A percentile compares a stretch with the other conserved stretches of the same genome.
Conservation (phyloP, 2,329 filamentous ascomycete species). For the Colletotrichum endophyticum region DNA sequence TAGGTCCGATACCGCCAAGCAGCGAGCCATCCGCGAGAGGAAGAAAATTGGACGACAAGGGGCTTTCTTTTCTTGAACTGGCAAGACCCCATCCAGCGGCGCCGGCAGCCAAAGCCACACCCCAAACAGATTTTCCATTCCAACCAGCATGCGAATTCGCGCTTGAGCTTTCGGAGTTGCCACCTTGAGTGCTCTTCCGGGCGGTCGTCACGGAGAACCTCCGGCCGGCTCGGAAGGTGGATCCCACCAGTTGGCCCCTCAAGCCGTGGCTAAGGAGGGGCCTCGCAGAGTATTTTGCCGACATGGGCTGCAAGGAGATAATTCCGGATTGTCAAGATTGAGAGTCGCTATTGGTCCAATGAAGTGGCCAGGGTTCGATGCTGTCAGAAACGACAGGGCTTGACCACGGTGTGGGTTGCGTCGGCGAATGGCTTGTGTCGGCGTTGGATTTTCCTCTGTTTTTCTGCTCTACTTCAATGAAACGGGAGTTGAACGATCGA, state of each 20-base stretch:
- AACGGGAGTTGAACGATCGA: background rate
- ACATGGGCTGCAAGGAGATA: conserved; percentile 27
- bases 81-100: conserved; percentile 47
- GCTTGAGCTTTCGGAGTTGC: background rate
- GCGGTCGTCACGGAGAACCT: conserved; percentile 25
- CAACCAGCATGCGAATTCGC: conserved; percentile 25
- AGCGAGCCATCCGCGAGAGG: conserved; percentile 26
- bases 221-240: conserved; percentile 16
- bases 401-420: conserved; percentile 3
- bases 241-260: conserved; percentile 5
- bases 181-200: conserved; percentile 14
- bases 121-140: conserved; percentile 38
- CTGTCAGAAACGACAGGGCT: conserved; percentile 7
- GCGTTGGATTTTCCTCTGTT: background rate
- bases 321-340: background rate
- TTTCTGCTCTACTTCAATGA: background rate
- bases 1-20: conserved; percentile 26
- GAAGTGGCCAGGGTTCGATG: background rate
- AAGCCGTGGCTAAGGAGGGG: conserved; percentile 27
- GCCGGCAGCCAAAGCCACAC: conserved; percentile 42
- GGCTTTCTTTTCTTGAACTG: conserved; percentile 24
- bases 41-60: conserved; percentile 4
- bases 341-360: conserved; percentile 5
- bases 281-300: conserved; percentile 28
- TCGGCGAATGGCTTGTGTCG: conserved; percentile 18